Percentiles rank a stretch among this genome's conserved stretches.
These are phyloP conservation scores for Aspergillus ochraceoroseus DNA, from an alignment of 2,329 filamentous ascomycete genomes.

Conservation along the genomic window DNA sequence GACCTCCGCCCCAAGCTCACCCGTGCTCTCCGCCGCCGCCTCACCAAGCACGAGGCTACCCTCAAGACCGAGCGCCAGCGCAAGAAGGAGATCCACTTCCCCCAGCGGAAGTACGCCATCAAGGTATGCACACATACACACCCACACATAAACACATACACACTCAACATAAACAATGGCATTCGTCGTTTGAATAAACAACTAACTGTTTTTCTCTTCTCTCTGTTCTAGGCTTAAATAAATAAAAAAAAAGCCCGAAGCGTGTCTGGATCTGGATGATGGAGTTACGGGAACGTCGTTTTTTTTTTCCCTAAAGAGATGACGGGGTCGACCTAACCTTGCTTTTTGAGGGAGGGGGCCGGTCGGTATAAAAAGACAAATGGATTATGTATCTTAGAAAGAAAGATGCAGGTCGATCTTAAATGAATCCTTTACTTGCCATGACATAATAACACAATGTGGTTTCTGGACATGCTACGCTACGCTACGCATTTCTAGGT, in stretches of 20 bases:
- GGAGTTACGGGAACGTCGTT: slow-evolving; percentile 36
- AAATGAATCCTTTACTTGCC: slow-evolving; percentile 38
- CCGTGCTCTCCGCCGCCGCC: slow-evolving; percentile 90
- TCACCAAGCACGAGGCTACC: slow-evolving; percentile 85
- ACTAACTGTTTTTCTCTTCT: slow-evolving; percentile 11
- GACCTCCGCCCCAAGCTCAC: slow-evolving; percentile 98
- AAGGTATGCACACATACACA: slow-evolving; percentile 62
- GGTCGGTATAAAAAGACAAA: slow-evolving; percentile 34
- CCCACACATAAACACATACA: background rate
- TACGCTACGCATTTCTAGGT: too few species aligned
- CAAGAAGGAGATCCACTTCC: slow-evolving; percentile 95
- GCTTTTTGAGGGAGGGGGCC: slow-evolving; percentile 20
- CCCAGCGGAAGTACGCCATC: slow-evolving; percentile 96
- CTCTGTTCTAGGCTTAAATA: slow-evolving; percentile 29
- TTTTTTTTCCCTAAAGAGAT: slow-evolving; percentile 23
- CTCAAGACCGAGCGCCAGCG: slow-evolving; percentile 87
- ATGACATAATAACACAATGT: slow-evolving; percentile 25
- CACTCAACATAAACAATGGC: background rate
- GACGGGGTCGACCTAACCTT: slow-evolving; percentile 32
- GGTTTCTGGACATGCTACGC: background rate
- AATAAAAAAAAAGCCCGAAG: slow-evolving; percentile 15
- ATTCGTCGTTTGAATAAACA: background rate
- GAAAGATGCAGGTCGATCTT: slow-evolving; percentile 36
- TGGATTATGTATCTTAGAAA: slow-evolving; percentile 41
- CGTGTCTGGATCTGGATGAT: slow-evolving; percentile 35